Percentiles rank a stretch among this genome's conserved stretches.
Conservation (phyloP, 2,329 filamentous ascomycete genomes). For the Apiospora arundinis region DNA sequence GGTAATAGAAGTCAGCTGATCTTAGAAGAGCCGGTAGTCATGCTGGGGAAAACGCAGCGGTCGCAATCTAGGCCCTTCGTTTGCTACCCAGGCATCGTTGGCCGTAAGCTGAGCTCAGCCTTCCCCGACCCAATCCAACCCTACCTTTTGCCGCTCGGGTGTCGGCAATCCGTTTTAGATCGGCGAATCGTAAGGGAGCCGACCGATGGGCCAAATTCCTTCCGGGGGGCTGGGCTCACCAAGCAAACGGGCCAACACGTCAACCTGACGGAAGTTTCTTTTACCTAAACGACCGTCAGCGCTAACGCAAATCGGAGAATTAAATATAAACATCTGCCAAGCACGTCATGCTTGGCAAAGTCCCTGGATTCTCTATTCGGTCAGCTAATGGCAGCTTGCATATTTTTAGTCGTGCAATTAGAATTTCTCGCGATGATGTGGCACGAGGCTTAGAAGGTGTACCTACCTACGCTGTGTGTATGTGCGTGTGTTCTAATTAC, state of each 20-base stretch:
- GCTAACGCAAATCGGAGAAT: background rate
- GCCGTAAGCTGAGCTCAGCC: constrained; percentile 16
- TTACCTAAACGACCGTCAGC: background rate
- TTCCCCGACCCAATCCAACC: background rate
- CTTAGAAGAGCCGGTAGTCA: background rate
- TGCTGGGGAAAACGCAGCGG: background rate
- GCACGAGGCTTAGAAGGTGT: background rate
- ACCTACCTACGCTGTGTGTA: too few relatives aligned
- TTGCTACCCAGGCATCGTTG: background rate
- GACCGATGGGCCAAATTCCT: background rate
- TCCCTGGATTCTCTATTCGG: background rate
- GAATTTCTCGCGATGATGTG: background rate
- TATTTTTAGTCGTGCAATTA: background rate
- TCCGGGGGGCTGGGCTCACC: constrained; percentile 3
- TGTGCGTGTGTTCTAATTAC: background rate
- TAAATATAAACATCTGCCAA: background rate
- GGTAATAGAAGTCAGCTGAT: background rate
- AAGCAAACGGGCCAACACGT: background rate
- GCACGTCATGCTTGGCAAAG: constrained; percentile 2
- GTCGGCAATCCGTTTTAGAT: background rate
- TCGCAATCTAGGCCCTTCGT: constrained; percentile 1
- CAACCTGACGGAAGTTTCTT: too few relatives aligned
- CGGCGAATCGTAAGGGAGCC: background rate
- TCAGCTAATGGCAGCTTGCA: background rate
- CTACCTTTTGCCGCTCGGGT: background rate